A percentile compares a stretch with the other conserved stretches of the same genome.
Evolutionary conservation across 495 filamentous ascomycete genomes (phyloP).

Genomic region (Xylaria venustula): DNA sequence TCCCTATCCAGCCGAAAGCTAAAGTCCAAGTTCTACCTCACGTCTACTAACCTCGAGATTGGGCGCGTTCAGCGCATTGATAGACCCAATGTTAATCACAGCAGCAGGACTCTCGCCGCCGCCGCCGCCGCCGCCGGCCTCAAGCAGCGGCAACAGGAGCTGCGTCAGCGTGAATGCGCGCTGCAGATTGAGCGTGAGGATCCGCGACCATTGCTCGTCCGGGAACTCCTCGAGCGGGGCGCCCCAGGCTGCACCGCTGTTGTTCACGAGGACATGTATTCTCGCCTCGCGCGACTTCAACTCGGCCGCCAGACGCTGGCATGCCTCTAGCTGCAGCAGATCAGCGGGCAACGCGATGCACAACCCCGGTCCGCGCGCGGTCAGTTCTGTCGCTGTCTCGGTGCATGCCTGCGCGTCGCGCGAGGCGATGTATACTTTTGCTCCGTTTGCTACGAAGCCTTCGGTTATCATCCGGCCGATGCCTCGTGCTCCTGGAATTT

Average conservation of each 20-base stretch:
- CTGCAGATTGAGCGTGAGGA: conserved; percentile 77
- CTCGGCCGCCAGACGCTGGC: conserved; percentile 61
- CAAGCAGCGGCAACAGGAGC: conserved; percentile 67
- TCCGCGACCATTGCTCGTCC: conserved; percentile 63
- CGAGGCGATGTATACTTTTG: conserved; percentile 77
- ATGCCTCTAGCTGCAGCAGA: conserved; percentile 68
- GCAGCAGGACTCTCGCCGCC: conserved; percentile 53
- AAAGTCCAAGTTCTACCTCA: neutral
- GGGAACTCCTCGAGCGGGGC: conserved; percentile 66
- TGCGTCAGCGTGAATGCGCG: conserved; percentile 79
- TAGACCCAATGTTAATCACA: conserved; percentile 72
- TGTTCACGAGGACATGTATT: conserved; percentile 74
- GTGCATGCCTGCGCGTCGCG: conserved; percentile 51
- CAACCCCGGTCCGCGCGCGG: conserved; percentile 8
- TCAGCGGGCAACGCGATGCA: conserved; percentile 61
- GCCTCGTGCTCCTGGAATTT: conserved; percentile 46
- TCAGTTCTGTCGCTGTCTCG: conserved; percentile 34
- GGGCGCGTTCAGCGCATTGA: conserved; percentile 47
- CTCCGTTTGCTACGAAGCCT: conserved; percentile 72
- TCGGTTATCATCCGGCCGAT: conserved; percentile 76
- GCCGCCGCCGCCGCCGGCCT: conserved; percentile 36
- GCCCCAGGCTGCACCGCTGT: conserved; percentile 65
- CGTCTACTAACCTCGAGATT: conserved; percentile 1
- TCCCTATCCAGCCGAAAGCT: neutral
- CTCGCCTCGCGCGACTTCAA: conserved; percentile 60